A percentile compares a stretch with the other conserved stretches of the same genome.
These are phyloP conservation scores for Diaporthe sp. DNA, from an alignment of 2,329 filamentous ascomycete species.

Conservation along the genomic window DNA sequence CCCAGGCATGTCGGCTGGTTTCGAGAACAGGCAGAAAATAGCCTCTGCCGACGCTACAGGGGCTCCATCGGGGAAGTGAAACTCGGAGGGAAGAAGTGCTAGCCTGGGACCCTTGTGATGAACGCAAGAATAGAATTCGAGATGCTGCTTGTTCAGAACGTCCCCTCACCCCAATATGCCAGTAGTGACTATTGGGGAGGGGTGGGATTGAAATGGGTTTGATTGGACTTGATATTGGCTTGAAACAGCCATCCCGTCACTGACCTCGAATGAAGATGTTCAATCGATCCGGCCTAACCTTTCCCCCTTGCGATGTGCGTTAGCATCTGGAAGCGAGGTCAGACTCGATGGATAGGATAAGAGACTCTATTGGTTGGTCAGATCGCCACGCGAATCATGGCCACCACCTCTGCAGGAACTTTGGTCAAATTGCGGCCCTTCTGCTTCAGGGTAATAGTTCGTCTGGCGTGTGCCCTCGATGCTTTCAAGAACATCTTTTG, in stretches of 20 bases:
- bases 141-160: neutral
- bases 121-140: slow-evolving; percentile 21
- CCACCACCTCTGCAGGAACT: slow-evolving; percentile 8
- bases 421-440: slow-evolving; percentile 14
- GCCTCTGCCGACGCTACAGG: slow-evolving; percentile 16
- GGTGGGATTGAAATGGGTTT: neutral
- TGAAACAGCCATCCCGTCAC: slow-evolving; percentile 29
- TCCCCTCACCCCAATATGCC: neutral
- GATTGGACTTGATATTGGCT: slow-evolving; percentile 24
- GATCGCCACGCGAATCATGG: slow-evolving; percentile 27
- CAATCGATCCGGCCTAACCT: slow-evolving; percentile 8
- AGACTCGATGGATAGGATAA: slow-evolving; percentile 11
- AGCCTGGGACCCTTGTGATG: slow-evolving; percentile 14
- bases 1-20: neutral
- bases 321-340: slow-evolving; percentile 19
- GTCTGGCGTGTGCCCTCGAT: neutral
- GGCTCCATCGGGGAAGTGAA: slow-evolving; percentile 20
- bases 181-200: neutral
- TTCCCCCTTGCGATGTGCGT: neutral
- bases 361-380: neutral
- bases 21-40: neutral
- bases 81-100: slow-evolving; percentile 14
- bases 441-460: neutral
- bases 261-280: slow-evolving; percentile 20
- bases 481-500: neutral